Evolutionary conservation across 2,329 filamentous ascomycete species (phyloP), one percentile per base, ranked within the genome.

Genomic region (Colletotrichum incanum): DNA sequence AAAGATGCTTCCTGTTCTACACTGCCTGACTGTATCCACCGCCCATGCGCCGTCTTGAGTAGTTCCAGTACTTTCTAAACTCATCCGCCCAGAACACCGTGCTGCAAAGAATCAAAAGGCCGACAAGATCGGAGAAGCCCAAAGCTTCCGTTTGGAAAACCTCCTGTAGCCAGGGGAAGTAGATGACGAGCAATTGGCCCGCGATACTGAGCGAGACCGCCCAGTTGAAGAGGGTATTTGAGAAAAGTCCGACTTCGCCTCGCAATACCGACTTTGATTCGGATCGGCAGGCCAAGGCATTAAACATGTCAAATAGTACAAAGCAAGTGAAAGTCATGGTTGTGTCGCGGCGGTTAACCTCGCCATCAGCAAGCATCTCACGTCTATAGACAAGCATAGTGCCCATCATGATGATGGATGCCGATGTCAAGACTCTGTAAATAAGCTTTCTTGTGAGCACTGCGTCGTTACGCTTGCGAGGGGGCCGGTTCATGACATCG

Each of bases 281-380:
- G 9, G 93, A 97, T 59, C 96, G 94, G 83, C 96, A 99, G 20
- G 94, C 93, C 28, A 99, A 87, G 1, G 96, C 96, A 82, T 99
- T 98, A 87, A 98, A 98, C 96, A 99, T 99, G 86, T 99, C 96
- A 82, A 98, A 99, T 65, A 99, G 90, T 56, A 99, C 96, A 80
- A 99, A 99, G 83, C 95, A 98, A 7, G 96, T 99, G 80, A 99
- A 99, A 0, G 96, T 98, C 93, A 99, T 98, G 75, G 96, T 99
- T 1, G 96, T 99, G 83, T 99, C 96, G 76, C 97, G 94, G 61
- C 94, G 94, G 1, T 93, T 97, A 71, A 98, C 93, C 71, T 92
- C 86, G 67, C 94, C 92, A 79, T 97, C 94, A 31, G 90, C 88
- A 60, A 92, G 86, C 94, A 99, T 98, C 84, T 98, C 96, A 79